phyloP scores from a whole-genome alignment of 306 rosid species.

The Biancaea sappan region DNA sequence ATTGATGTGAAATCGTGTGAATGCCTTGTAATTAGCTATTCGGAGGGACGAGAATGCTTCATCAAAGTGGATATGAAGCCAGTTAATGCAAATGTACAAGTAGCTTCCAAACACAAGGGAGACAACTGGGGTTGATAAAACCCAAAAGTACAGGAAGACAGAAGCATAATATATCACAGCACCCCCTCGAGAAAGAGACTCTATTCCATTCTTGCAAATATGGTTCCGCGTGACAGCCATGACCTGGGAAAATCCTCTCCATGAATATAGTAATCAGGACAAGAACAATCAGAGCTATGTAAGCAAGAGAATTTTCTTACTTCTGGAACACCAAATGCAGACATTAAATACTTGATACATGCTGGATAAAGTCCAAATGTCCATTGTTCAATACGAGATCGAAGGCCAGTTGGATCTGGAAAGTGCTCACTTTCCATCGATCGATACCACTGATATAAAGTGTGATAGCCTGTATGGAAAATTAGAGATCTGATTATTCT shows the following conservation, averaged over 20 bases:
- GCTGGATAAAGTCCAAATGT: conserved; percentile 97
- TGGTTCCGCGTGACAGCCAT: conserved; percentile 92
- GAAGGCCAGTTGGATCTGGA: conserved; percentile 97
- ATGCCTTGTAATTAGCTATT: conserved; percentile 91
- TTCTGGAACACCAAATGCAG: conserved; percentile 99
- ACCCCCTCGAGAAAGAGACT: conserved; percentile 74
- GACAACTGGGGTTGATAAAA: conserved; percentile 94
- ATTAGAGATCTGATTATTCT: too few relatives aligned
- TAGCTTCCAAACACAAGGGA: conserved; percentile 93
- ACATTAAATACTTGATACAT: conserved; percentile 93
- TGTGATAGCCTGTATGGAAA: conserved; percentile 97
- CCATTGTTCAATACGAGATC: conserved; percentile 96
- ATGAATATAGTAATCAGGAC: background rate
- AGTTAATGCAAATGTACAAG: conserved; percentile 86
- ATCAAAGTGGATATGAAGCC: conserved; percentile 95
- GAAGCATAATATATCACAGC: conserved; percentile 82
- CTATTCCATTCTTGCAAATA: conserved; percentile 89
- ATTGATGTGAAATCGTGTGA: conserved; percentile 83
- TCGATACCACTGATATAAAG: conserved; percentile 88
- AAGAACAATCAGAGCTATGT: conserved; percentile 12
- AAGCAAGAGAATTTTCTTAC: conserved; percentile 45
- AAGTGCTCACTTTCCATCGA: conserved; percentile 90
- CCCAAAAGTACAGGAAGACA: conserved; percentile 93
- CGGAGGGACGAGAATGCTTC: conserved; percentile 97
- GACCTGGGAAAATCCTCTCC: conserved; percentile 56